Base-by-base conservation (phyloP, 2,329 filamentous ascomycete genomes). In the Talaromyces sp. region DNA sequence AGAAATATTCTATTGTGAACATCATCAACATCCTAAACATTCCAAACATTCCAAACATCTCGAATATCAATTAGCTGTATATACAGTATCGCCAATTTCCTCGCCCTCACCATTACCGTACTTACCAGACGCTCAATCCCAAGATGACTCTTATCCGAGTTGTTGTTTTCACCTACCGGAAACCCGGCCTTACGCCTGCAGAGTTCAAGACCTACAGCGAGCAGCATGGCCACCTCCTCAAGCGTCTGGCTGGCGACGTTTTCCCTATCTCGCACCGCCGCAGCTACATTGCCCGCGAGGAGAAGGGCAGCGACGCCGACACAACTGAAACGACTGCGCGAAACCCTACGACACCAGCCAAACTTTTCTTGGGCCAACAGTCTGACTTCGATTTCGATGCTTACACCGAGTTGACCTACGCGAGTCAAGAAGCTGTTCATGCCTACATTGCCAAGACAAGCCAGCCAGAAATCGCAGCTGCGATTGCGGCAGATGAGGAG, bases 211-310 rank as follows among this genome's bases (percentile, higher is more conserved):
- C 3, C 50, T 35, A 54, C 19, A 54, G 50, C 27, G 50, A 54
- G 50, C 27, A 54, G 50, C 50, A 54, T 11, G 27, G 50, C 11
- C 50, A 19, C 31, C 50, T 54, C 27, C 27, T 54, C 27, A 54
- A 54, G 31, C 27, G 50, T 54, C 50, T 54, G 17, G 50, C 50
- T 33, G 27, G 50, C 27, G 50, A 54, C 17, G 50, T 54, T 22
- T 54, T 35, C 50, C 50, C 50, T 22, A 19, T 54, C 50, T 35
- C 50, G 27, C 50, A 54, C 27, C 50, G 50, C 27, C 50, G 27
- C 50, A 54, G 50, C 50, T 54, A 54, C 27, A 54, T 54, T 54
- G 50, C 50, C 50, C 50, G 50, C 27, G 50, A 54, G 50, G 50
- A 54, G 50, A 54, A 54, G 35, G 27, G 50, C 2, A 35, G 27